Base-by-base conservation (phyloP, 2,329 filamentous ascomycete genomes). In the Phoma sp. region DNA sequence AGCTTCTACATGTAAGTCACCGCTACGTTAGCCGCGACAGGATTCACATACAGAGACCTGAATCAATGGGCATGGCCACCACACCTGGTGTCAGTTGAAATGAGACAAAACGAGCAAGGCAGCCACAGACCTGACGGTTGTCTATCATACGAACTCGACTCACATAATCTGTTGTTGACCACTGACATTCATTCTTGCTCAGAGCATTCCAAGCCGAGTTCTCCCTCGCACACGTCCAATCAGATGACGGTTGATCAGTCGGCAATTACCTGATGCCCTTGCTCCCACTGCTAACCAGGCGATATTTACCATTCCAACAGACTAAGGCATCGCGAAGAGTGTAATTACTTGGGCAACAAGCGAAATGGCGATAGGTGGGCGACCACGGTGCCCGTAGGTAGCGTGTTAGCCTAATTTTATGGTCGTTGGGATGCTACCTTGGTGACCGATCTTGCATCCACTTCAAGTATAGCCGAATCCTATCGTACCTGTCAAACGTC, bases 171-270 rank as follows among this genome's bases (percentile, higher is more conserved):
- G 54, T 63, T 72, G 66, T 72, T 67, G 52, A 60, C 60, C 62
- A 68, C 72, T 74, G 68, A 73, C 69, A 71, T 73, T 68, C 66
- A 68, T 69, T 66, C 61, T 65, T 66, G 63, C 56, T 59, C 60
- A 65, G 63, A 70, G 66, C 71, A 72, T 72, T 74, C 68, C 67
- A 62, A 68, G 57, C 55, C 53, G 62, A 55, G 49, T 57, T 56
- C 68, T 72, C 66, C 68, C 69, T 74, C 61, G 70, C 68, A 70
- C 67, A 71, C 61, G 65, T 66, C 69, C 71, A 74, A 71, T 72
- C 68, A 71, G 59, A 66, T 70, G 63, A 68, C 58, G 56, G 54
- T 62, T 56, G 64, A 65, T 64, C 57, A 61, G 54, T 66, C 56
- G 66, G 68, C 66, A 68, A 56, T 67, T 62, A 64, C 60, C 60